Evolutionary conservation across 2,329 filamentous ascomycete genomes (phyloP), one percentile per base, ranked within the genome.

Genomic region (Ceratocystis ficicola): DNA sequence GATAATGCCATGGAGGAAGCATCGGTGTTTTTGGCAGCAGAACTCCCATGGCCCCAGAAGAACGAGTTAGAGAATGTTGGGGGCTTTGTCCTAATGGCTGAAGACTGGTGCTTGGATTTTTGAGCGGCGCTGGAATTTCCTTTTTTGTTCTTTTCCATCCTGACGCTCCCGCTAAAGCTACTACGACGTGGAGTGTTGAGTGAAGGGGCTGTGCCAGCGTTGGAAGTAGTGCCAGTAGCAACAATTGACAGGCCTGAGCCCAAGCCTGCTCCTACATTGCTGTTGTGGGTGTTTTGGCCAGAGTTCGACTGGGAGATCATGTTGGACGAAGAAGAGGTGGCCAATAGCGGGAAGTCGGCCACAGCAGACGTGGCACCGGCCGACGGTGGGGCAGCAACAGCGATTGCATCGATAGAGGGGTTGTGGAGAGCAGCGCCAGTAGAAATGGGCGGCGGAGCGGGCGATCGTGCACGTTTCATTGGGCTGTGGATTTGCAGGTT

Each of bases 381-480:
- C 36, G 52, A 67, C 22, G 62, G 65, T 70, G 17, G 69, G 5
- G 67, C 28, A 64, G 69, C 41, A 64, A 69, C 65, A 66, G 69
- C 50, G 66, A 68, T 44, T 62, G 69, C 55, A 65, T 64, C 63
- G 32, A 67, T 67, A 12, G 66, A 67, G 44, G 66, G 66, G 32
- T 67, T 67, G 48, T 20, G 60, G 20, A 69, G 68, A 28, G 73
- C 70, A 46, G 68, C 65, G 67, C 73, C 69, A 36, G 66, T 67
- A 10, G 66, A 67, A 52, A 67, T 67, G 8, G 66, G 66, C 63
- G 72, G 72, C 48, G 76, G 75, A 32, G 68, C 66, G 7, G 75
- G 75, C 20, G 80, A 80, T 63, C 76, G 76, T 66, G 77, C 77
- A 71, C 80, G 78, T 73, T 81, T 81, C 65, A 76, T 73, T 28